These are phyloP conservation scores for Aeschynomene evenia DNA, from an alignment of 306 rosid genomes.

Conservation along the genomic window DNA sequence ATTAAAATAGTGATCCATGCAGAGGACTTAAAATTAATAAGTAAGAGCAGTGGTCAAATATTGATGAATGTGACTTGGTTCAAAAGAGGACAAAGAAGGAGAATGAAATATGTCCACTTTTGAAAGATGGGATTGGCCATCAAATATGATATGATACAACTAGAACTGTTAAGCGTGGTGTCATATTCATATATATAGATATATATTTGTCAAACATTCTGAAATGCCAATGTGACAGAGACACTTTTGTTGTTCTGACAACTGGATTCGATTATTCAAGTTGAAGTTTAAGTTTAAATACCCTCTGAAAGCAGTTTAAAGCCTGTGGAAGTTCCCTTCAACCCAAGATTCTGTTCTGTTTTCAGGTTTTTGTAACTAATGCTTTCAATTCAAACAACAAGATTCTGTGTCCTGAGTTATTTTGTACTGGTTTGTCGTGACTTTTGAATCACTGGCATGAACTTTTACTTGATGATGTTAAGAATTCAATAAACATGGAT, in stretches of 20 bases:
- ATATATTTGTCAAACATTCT: slow-evolving; percentile 27
- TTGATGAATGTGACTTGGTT: slow-evolving; percentile 8
- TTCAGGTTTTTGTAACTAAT: background rate
- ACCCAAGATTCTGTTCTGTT: background rate
- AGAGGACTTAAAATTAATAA: slow-evolving; percentile 9
- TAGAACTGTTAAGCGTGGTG: slow-evolving; percentile 14
- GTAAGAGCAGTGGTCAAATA: slow-evolving; percentile 23
- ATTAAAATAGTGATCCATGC: slow-evolving; percentile 10
- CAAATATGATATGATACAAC: slow-evolving; percentile 27
- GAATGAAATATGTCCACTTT: slow-evolving; percentile 16
- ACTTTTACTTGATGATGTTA: background rate
- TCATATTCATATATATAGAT: slow-evolving; percentile 5
- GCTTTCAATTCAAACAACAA: background rate
- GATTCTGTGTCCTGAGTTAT: background rate
- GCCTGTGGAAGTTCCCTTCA: background rate
- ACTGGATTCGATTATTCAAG: too few relatives aligned
- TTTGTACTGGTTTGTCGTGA: slow-evolving; percentile 5
- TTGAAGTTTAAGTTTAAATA: too few relatives aligned
- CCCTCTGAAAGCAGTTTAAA: slow-evolving; percentile 1
- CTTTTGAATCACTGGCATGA: background rate
- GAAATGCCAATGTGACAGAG: background rate
- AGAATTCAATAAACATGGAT: too few relatives aligned
- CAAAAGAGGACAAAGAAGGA: background rate
- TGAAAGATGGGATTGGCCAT: slow-evolving; percentile 3
- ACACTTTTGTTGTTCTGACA: slow-evolving; percentile 9